Conservation (phyloP, 2,329 filamentous ascomycete species). For the Epichloe brachyelytri region DNA sequence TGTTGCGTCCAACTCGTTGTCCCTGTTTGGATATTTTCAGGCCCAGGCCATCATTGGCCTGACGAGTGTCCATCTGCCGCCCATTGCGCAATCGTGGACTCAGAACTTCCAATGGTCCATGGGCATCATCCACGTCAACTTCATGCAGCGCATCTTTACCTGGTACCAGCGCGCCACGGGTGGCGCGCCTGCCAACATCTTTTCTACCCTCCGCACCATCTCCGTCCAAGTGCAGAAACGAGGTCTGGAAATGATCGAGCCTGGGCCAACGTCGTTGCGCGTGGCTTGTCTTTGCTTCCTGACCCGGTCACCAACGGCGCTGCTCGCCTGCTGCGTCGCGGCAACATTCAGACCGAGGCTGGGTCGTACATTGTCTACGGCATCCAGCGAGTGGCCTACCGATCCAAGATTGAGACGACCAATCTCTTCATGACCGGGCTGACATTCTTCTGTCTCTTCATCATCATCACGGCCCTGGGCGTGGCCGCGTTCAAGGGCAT, state of each 20-base stretch:
- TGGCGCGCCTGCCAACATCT: slow-evolving; percentile 66
- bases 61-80: slow-evolving; percentile 65
- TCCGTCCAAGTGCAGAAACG: slow-evolving; percentile 74
- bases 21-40: slow-evolving; percentile 87
- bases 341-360: slow-evolving; percentile 35
- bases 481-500: slow-evolving; percentile 69
- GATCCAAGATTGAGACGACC: slow-evolving; percentile 68
- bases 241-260: slow-evolving; percentile 17
- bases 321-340: slow-evolving; percentile 25
- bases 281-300: slow-evolving; percentile 29
- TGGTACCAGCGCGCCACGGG: slow-evolving; percentile 93
- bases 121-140: slow-evolving; percentile 76
- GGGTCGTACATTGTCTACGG: slow-evolving; percentile 56
- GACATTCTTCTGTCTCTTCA: slow-evolving; percentile 75
- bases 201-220: slow-evolving; percentile 56
- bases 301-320: slow-evolving; percentile 23
- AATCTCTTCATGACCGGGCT: slow-evolving; percentile 90
- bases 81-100: slow-evolving; percentile 81
- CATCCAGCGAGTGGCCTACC: slow-evolving; percentile 80
- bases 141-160: slow-evolving; percentile 75
- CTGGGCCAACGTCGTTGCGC: slow-evolving; percentile 14
- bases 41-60: slow-evolving; percentile 83
- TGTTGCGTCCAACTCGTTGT: slow-evolving; percentile 80
- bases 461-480: slow-evolving; percentile 57
- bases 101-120: slow-evolving; percentile 97